These are phyloP conservation scores for Anthostomella pinea DNA, from an alignment of 2,329 filamentous ascomycete genomes.

Conservation along the genomic window DNA sequence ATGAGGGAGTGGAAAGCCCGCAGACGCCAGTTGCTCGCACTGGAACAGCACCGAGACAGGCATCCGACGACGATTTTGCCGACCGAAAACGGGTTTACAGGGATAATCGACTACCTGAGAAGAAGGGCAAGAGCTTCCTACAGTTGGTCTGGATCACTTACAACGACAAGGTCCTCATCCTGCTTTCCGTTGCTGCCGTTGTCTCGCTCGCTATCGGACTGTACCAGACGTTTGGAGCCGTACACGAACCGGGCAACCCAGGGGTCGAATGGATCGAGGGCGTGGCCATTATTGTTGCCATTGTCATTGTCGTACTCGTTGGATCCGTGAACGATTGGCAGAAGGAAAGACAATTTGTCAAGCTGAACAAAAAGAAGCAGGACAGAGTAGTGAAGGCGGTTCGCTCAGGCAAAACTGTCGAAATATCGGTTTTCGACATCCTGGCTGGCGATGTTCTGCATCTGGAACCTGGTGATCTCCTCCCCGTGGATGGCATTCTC, in stretches of 20 bases:
- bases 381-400: conserved; percentile 70
- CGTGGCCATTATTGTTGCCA: conserved; percentile 78
- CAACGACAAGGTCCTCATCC: conserved; percentile 77
- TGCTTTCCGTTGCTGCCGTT: conserved; percentile 67
- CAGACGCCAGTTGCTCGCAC: conserved; percentile 18
- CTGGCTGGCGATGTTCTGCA: conserved; percentile 69
- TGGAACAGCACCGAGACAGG: conserved; percentile 14
- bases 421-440: conserved; percentile 68
- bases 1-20: conserved; percentile 30
- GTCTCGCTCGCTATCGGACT: conserved; percentile 73
- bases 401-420: conserved; percentile 66
- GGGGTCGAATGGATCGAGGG: conserved; percentile 77
- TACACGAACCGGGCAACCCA: conserved; percentile 49
- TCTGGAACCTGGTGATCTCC: conserved; percentile 71
- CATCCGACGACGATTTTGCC: conserved; percentile 41
- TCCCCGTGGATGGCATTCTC: conserved; percentile 71
- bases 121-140: conserved; percentile 70
- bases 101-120: conserved; percentile 70
- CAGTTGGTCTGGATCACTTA: conserved; percentile 80
- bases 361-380: conserved; percentile 75
- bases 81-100: conserved; percentile 69
- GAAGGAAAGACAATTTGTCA: conserved; percentile 77
- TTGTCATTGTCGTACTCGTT: conserved; percentile 72
- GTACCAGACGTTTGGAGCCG: conserved; percentile 67
- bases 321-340: conserved; percentile 78